These are phyloP conservation scores for Rhizophagus prolifer DNA, from an alignment of 192 early-diverging fungal species.

Conservation along the genomic window DNA sequence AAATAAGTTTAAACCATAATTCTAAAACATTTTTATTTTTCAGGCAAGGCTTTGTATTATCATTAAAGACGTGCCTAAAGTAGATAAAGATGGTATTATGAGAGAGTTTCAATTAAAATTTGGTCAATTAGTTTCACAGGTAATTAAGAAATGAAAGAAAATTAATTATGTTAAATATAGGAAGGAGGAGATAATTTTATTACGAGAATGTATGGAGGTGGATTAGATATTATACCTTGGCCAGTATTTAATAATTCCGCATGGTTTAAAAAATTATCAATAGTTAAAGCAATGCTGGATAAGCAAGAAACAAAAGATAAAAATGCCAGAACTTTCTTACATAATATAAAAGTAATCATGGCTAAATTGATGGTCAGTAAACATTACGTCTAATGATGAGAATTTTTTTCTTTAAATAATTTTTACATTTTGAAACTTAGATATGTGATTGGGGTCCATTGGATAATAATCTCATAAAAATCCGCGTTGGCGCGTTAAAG, in stretches of 20 bases:
- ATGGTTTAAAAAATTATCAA: constrained; percentile 6
- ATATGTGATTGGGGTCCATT: constrained; percentile 22
- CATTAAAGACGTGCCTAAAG: constrained; percentile 24
- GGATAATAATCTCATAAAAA: background rate
- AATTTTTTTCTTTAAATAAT: background rate
- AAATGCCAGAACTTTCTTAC: constrained; percentile 16
- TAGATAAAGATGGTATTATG: constrained; percentile 5
- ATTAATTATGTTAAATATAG: too few species aligned
- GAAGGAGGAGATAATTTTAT: constrained; percentile 24
- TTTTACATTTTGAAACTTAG: background rate
- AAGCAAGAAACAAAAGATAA: constrained; percentile 6
- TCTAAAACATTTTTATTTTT: background rate
- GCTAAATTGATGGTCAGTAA: background rate
- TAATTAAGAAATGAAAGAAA: background rate
- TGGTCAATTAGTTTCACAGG: background rate
- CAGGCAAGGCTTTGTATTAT: constrained; percentile 22
- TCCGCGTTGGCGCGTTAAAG: background rate
- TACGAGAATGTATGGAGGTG: constrained; percentile 5
- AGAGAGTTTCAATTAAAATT: constrained; percentile 13
- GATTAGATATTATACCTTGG: constrained; percentile 19
- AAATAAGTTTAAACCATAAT: background rate
- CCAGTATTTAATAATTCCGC: constrained; percentile 13
- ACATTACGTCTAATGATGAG: background rate
- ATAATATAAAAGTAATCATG: constrained; percentile 21
- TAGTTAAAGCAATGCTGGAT: constrained; percentile 5